Evolutionary conservation across 495 filamentous ascomycete species (phyloP).

Genomic region (Astrothelium macrocarpum): DNA sequence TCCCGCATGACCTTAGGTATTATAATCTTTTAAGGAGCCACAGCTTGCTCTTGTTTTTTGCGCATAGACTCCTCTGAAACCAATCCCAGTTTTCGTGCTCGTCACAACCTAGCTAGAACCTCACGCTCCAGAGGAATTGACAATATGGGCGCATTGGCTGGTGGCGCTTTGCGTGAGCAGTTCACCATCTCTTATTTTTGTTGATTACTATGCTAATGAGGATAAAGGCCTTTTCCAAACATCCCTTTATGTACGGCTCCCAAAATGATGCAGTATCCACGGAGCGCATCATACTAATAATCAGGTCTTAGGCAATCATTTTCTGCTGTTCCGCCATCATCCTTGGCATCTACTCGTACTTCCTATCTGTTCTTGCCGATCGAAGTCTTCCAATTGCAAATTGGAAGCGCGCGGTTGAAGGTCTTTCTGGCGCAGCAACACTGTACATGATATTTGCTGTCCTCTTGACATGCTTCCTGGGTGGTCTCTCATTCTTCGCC

Average conservation of each 20-base stretch:
- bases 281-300: background rate
- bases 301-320: slow-evolving; percentile 42
- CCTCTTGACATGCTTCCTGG: slow-evolving; percentile 67
- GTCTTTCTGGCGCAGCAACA: slow-evolving; percentile 63
- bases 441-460: slow-evolving; percentile 63
- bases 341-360: slow-evolving; percentile 74
- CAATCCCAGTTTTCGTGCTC: background rate
- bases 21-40: background rate
- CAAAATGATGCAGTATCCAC: background rate
- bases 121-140: background rate
- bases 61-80: background rate
- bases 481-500: slow-evolving; percentile 54
- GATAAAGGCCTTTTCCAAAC: slow-evolving; percentile 13
- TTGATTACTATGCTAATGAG: background rate
- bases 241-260: slow-evolving; percentile 14
- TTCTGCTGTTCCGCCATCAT: slow-evolving; percentile 62
- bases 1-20: background rate
- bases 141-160: slow-evolving; percentile 17
- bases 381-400: slow-evolving; percentile 41
- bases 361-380: slow-evolving; percentile 50
- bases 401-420: slow-evolving; percentile 68
- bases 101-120: too few relatives aligned
- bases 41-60: background rate
- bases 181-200: background rate
- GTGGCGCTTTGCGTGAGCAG: slow-evolving; percentile 15